Base-by-base conservation (phyloP, 495 filamentous ascomycete species). In the Podospora fimiseda region DNA sequence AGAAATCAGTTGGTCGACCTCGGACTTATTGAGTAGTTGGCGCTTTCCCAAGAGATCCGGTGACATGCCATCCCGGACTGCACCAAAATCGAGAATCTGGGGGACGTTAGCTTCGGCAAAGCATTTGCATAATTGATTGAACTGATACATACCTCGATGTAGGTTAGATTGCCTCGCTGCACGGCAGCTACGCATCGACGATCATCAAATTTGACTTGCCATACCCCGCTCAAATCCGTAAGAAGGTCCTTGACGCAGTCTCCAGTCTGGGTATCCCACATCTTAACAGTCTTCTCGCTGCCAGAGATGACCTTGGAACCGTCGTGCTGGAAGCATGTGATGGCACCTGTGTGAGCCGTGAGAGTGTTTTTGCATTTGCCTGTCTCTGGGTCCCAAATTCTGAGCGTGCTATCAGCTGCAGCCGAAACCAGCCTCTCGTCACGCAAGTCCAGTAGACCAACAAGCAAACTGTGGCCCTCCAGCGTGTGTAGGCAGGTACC, bases 291-390 rank as follows among this genome's bases (percentile, higher is more conserved):
- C 59, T 90, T 83, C 67, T 99, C 93, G 47, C 88, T 94, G 39
- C 93, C 93, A 37, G 89, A 95, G 49, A 99, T 92, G 44, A 99
- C 90, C 60, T 97, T 99, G 56, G 92, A 86, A 0, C 85, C 90
- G 65, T 99, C 93, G 60, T 99, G 93, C 66, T 97, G 94, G 71
- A 99, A 99, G 70, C 93, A 99, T 14, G 93, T 99, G 57, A 99
- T 99, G 14, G 93, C 93, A 45, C 90, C 93, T 2, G 90, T 96
- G 60, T 99, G 93, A 0, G 94, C 93, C 52, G 83, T 89, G 51
- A 99, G 72, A 15, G 82, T 91, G 61, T 83, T 87, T 67, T 89
- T 93, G 68, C 93, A 99, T 57, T 87, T 85, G 8, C 94, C 93
- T 38, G 78, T 89, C 63, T 95, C 89, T 1, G 93, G 94, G 66